Evolutionary conservation across 345 rosid species (phyloP), one percentile per base, ranked within the genome.

Genomic region (Populus tremula): DNA sequence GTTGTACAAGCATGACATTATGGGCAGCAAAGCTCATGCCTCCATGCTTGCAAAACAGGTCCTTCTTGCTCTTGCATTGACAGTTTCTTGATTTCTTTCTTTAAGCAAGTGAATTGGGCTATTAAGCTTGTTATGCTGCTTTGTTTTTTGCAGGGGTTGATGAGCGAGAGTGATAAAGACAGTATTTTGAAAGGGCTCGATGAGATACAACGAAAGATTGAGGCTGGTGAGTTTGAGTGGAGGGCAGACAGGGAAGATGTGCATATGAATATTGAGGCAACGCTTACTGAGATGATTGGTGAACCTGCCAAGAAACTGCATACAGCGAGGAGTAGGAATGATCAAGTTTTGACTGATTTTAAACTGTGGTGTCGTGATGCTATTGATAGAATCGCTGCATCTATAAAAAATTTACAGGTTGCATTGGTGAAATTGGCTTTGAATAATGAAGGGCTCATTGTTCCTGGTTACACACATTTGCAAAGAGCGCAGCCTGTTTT

Each of bases 271-370:
- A 91, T 96, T 73, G 97, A 96, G 85, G 99, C 97, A 25, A 91
- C 97, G 0, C 89, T 96, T 29, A 96, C 93, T 73, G 98, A 96
- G 89, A 63, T 93, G 79, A 90, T 93, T 62, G 99, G 98, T n/a
- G 98, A 93, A 49, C 97, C 99, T 69, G 99, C 98, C 5, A 96
- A 96, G 88, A 96, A 92, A 75, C 97, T 96, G 23, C 98, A 96
- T 84, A 93, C 98, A 1, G 98, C 99, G 67, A 78, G 98, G 25
- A 96, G 97, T 80, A 85, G 96, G 76, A 96, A 96, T 29, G 98
- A 96, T 72, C 99, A 91, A 77, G 97, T 91, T 72, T 86, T 86
- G 87, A 96, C 97, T 5, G 98, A 96, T 85, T 92, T 92, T 77
- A 90, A 92, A 39, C 84, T 96, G 6, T 96, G 97, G 99, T 96